Base-by-base conservation (phyloP, 78 protist species). In the Cavenderia fasciculata region DNA sequence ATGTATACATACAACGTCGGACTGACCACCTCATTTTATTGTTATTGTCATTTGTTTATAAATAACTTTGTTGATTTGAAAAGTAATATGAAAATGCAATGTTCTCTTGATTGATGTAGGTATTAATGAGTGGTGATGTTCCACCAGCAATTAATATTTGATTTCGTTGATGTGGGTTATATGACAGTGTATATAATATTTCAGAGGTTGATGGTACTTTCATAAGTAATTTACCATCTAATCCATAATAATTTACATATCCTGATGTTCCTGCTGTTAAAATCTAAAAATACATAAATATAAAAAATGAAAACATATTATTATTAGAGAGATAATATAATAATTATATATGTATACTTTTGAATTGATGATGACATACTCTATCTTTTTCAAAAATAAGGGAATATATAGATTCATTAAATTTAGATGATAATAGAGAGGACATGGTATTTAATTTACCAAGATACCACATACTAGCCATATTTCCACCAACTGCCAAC, bases 21-120 rank as follows among this genome's bases (percentile, higher is more conserved):
- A n/a, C n/a, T n/a, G n/a, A n/a, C n/a, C n/a, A n/a, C n/a, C n/a
- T n/a, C n/a, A n/a, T n/a, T n/a, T n/a, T n/a, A n/a, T n/a, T n/a
- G n/a, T n/a, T n/a, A n/a, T n/a, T n/a, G n/a, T n/a, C n/a, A n/a
- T n/a, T n/a, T n/a, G n/a, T n/a, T n/a, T n/a, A n/a, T n/a, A n/a
- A n/a, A n/a, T n/a, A n/a, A n/a, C n/a, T n/a, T n/a, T n/a, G n/a
- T n/a, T n/a, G n/a, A n/a, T n/a, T n/a, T n/a, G n/a, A n/a, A n/a
- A 82, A 82, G 44, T 43, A 82, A 68, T 82, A 82, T 36, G 90
- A 82, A 41, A 82, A 82, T 56, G 90, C 90, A 40, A 82, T 82
- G 59, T 82, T 82, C 59, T 82, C 90, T 56, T 82, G 77, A n/a
- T 82, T 82, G 34, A 82, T 82, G 49, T 52, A 82, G 10, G 74